These are phyloP conservation scores for Coprinopsis sp. DNA, from an alignment of 768 basidiomycete species.

Conservation along the genomic window DNA sequence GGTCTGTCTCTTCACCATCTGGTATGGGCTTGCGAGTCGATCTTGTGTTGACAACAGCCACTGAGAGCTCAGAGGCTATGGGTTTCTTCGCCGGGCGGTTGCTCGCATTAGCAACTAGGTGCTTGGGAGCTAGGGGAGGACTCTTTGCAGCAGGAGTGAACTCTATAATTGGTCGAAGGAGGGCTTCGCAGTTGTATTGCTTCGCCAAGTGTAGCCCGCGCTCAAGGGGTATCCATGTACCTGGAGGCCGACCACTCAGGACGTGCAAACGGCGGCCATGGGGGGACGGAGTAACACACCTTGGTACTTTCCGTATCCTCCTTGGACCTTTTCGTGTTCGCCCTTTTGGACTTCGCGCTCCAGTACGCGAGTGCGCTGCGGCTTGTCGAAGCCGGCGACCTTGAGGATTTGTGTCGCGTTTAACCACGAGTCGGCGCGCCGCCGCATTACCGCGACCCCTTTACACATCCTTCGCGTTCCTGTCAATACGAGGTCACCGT, in stretches of 20 bases:
- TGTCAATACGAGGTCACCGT: slow-evolving; percentile 25
- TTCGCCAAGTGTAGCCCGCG: slow-evolving; percentile 80
- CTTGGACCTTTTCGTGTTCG: slow-evolving; percentile 98
- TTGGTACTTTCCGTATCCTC: slow-evolving; percentile 99
- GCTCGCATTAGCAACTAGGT: slow-evolving; percentile 72
- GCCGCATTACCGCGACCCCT: slow-evolving; percentile 95
- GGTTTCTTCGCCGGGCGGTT: slow-evolving; percentile 45
- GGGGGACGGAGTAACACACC: slow-evolving; percentile 45
- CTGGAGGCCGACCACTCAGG: slow-evolving; percentile 40
- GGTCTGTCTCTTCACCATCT: slow-evolving; percentile 55
- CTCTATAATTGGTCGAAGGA: slow-evolving; percentile 90
- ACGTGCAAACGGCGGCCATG: slow-evolving; percentile 14
- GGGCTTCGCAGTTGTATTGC: slow-evolving; percentile 87
- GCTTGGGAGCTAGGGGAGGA: slow-evolving; percentile 94
- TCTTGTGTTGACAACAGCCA: slow-evolving; percentile 49
- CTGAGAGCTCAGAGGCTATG: slow-evolving; percentile 30
- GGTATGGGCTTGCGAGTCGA: slow-evolving; percentile 52
- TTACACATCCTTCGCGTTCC: slow-evolving; percentile 78
- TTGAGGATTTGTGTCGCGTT: slow-evolving; percentile 99
- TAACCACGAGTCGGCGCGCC: slow-evolving; percentile 93
- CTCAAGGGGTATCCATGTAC: slow-evolving; percentile 98
- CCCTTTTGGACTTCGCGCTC: slow-evolving; percentile 99
- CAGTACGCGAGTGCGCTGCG: slow-evolving; percentile 93
- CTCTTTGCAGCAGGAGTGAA: slow-evolving; percentile 87
- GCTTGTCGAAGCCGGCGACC: slow-evolving; percentile 98